A percentile compares a stretch with the other conserved stretches of the same genome.
These are phyloP conservation scores for Hypomyces rosellus DNA, from an alignment of 2,329 filamentous ascomycete genomes.

Conservation along the genomic window DNA sequence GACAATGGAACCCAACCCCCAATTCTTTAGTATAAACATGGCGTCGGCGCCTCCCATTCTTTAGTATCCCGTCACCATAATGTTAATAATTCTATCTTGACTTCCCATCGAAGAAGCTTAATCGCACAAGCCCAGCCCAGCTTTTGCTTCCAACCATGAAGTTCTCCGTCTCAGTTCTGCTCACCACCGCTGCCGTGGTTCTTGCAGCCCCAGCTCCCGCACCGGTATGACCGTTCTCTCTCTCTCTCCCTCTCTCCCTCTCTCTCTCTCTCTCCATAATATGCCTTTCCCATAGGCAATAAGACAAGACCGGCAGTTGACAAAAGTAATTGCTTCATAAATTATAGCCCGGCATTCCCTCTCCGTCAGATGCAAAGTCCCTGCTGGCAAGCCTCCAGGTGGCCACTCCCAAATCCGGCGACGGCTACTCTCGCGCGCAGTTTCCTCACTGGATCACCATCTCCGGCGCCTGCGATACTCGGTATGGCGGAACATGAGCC, in stretches of 20 bases:
- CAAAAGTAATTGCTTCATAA: neutral
- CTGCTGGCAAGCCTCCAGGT: constrained; percentile 56
- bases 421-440: constrained; percentile 56
- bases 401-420: constrained; percentile 44
- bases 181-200: constrained; percentile 20
- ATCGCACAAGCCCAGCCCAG: no score
- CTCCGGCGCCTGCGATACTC: constrained; percentile 62
- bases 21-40: no score
- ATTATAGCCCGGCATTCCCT: constrained; percentile 53
- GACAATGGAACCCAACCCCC: no score
- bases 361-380: constrained; percentile 47
- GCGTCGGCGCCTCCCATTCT: neutral
- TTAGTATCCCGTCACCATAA: neutral
- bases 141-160: constrained; percentile 20
- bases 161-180: constrained; percentile 21
- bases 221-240: constrained; percentile 19
- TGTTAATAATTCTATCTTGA: no score
- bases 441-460: constrained; percentile 69
- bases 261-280: neutral
- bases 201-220: constrained; percentile 23
- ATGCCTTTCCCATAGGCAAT: no score
- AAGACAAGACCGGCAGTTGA: no score
- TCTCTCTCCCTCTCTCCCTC: no score
- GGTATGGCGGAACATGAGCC: constrained; percentile 29
- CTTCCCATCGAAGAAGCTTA: no score